Evolutionary conservation across 495 filamentous ascomycete genomes (phyloP), one percentile per base, ranked within the genome.

Genomic region (Tuber calosporum): DNA sequence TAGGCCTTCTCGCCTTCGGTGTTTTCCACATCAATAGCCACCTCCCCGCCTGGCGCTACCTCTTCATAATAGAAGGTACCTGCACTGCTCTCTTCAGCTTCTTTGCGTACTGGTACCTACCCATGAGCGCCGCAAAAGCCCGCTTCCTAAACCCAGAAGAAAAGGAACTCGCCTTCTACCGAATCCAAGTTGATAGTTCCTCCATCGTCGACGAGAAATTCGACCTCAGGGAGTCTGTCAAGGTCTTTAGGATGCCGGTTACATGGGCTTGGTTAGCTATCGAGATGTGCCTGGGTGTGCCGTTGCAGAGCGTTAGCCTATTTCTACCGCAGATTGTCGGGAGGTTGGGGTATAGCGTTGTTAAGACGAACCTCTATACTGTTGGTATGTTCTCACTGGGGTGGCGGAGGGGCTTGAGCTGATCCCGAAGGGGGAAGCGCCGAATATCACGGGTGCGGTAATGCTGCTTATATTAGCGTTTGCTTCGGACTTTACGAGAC

Each of bases 341-440:
- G 26, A 84, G 90, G 4, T 83, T 93, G 9, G 87, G 87, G 8
- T 90, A 88, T 74, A 83, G 83, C 53, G 87, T 86, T 4, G 86
- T 93, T 75, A 90, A 90, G 77, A 92, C 91, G 2, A 93, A 93
- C 73, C 82, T 93, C 5, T 92, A 91, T 79, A 93, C 91, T 17
- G 90, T 93, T 11, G 91, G 90, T 8, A 92, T 91, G 75, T 83
- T 88, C 15, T 87, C 85, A 5, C 38, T 39, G 6, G 5, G 70
- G 26, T n/a, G 26, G 53, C 6, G 30, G 19, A 36, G 26, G 11
- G 36, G 11, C 13, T n/a, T 34, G 22, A 68, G 43, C 76, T 78
- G 43, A 78, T 66, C 22, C 17, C 39, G 17, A 38, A 17, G 53
- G 13, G 48, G 26, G 26, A 30, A 68, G 72, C 67, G n/a, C 72